Percentiles rank a stretch among this genome's conserved stretches.
Evolutionary conservation across 371 early-diverging fungal species (phyloP).

Genomic region (Mortierella sp.): DNA sequence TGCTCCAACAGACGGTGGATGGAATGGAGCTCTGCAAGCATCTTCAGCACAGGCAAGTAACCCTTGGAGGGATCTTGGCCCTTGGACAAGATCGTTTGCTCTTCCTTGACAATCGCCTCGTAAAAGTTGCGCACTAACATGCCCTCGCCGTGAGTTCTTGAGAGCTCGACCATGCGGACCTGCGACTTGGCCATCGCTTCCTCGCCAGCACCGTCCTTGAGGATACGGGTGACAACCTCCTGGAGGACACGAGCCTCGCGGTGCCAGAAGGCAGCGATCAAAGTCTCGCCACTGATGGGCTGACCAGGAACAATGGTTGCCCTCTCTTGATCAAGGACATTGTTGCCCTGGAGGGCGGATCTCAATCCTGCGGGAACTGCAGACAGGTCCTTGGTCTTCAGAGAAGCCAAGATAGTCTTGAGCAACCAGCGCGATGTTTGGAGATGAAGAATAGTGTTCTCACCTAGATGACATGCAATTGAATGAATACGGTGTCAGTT

Average conservation of each 20-base stretch:
- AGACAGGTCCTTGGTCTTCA: constrained; percentile 42
- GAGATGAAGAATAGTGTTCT: constrained; percentile 73
- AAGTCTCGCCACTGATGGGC: constrained; percentile 30
- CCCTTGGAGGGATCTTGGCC: constrained; percentile 32
- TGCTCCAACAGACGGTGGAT: constrained; percentile 51
- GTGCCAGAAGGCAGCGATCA: constrained; percentile 54
- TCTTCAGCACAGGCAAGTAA: constrained; percentile 41
- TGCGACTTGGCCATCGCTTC: constrained; percentile 54
- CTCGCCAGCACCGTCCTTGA: constrained; percentile 51
- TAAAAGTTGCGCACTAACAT: constrained; percentile 76
- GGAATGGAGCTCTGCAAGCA: constrained; percentile 42
- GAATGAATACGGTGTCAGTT: background rate
- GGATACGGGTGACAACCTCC: constrained; percentile 43
- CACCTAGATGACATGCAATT: constrained; percentile 40
- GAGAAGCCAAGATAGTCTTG: constrained; percentile 61
- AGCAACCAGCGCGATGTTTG: constrained; percentile 82
- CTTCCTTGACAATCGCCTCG: constrained; percentile 62
- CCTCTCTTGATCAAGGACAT: constrained; percentile 30
- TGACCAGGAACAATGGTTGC: constrained; percentile 32
- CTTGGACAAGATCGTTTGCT: constrained; percentile 18
- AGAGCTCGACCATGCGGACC: constrained; percentile 68
- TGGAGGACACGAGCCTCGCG: constrained; percentile 56
- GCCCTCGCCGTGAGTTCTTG: constrained; percentile 79
- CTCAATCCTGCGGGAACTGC: constrained; percentile 38
- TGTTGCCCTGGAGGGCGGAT: constrained; percentile 21